A percentile compares a stretch with the other conserved stretches of the same genome.
These are phyloP conservation scores for Pythium vanterpoolii DNA, from an alignment of 352 stramenopile species.

Conservation along the genomic window DNA sequence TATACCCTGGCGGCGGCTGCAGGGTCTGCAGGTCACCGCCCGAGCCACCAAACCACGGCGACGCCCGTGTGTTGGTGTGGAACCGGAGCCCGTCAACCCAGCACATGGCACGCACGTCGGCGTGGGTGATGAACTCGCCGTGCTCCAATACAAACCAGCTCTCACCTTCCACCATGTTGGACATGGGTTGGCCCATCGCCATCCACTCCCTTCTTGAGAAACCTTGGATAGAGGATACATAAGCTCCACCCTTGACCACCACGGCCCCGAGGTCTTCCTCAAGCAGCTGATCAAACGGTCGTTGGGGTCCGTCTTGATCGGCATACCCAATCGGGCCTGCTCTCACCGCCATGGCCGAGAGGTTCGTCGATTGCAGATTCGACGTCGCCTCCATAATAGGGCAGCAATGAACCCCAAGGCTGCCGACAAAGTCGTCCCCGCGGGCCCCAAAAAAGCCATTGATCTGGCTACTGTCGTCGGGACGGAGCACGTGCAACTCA, in stretches of 20 bases:
- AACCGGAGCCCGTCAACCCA: conserved; percentile 68
- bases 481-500: conserved; percentile 36
- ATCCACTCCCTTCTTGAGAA: conserved; percentile 27
- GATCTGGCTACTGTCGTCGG: conserved; percentile 37
- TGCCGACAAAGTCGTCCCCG: conserved; percentile 47
- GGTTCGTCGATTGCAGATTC: not conserved
- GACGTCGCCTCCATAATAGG: conserved; percentile 7
- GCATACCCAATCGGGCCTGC: conserved; percentile 38
- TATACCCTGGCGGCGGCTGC: conserved; percentile 32
- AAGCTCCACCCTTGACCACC: conserved; percentile 34
- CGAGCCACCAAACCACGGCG: conserved; percentile 54
- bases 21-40: conserved; percentile 44
- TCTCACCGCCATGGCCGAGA: not conserved
- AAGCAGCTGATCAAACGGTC: conserved; percentile 22
- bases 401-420: conserved; percentile 37
- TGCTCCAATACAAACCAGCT: conserved; percentile 39
- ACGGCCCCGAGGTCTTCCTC: conserved; percentile 37
- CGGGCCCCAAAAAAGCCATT: conserved; percentile 50
- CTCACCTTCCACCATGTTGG: not conserved
- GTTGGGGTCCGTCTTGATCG: conserved; percentile 42
- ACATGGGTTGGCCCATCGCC: conserved; percentile 6
- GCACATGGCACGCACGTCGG: conserved; percentile 52
- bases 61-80: conserved; percentile 44
- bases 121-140: conserved; percentile 44
- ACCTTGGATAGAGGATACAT: conserved; percentile 36